phyloP scores from a whole-genome alignment of 495 filamentous ascomycete species.

The Pyrenula aspistea region DNA sequence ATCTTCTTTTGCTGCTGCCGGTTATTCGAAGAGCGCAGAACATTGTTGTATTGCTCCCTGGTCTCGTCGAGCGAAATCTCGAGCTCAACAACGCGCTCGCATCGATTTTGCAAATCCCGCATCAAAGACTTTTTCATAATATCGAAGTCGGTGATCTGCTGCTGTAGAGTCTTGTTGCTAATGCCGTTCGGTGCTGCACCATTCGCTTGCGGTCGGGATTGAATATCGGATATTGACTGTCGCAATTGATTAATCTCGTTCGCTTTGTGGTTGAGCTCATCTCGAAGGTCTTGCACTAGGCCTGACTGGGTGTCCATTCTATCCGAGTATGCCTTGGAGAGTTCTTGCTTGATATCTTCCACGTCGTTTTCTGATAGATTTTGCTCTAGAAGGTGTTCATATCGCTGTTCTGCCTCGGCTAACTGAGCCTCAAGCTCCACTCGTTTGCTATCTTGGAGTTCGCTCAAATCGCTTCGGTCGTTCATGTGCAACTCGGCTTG shows the following conservation, averaged over 20 bases:
- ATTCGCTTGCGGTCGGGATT: constrained; percentile 50
- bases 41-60: constrained; percentile 96
- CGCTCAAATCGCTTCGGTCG: constrained; percentile 48
- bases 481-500: constrained; percentile 80
- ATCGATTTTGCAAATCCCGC: constrained; percentile 96
- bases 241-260: constrained; percentile 70
- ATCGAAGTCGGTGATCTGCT: constrained; percentile 97
- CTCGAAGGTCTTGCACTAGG: constrained; percentile 58
- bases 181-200: constrained; percentile 41
- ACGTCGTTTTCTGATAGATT: constrained; percentile 68
- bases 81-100: constrained; percentile 93
- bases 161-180: constrained; percentile 87
- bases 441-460: constrained; percentile 50
- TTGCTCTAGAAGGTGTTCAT: constrained; percentile 68
- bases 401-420: constrained; percentile 60
- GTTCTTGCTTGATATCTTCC: constrained; percentile 66
- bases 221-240: constrained; percentile 60
- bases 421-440: constrained; percentile 65
- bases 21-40: constrained; percentile 89
- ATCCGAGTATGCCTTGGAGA: constrained; percentile 63
- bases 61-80: constrained; percentile 96
- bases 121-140: constrained; percentile 99
- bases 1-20: constrained; percentile 99
- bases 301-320: constrained; percentile 59
- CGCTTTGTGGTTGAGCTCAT: constrained; percentile 55